phyloP scores from a whole-genome alignment of 345 rosid species.

The Hibiscus mutabilis region DNA sequence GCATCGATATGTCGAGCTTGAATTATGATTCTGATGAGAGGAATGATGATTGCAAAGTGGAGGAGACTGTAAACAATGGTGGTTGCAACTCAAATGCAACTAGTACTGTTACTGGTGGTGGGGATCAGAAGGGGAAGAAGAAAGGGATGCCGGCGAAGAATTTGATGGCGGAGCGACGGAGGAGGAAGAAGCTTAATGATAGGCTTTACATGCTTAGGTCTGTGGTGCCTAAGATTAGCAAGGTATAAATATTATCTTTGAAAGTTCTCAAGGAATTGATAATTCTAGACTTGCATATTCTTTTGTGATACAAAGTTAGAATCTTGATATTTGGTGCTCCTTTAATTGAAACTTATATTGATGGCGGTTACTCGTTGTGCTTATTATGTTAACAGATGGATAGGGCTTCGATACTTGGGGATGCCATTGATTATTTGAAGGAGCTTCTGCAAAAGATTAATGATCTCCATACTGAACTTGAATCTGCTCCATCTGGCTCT shows the following conservation, averaged over 20 bases:
- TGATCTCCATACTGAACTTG: constrained; percentile 85
- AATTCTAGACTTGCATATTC: neutral
- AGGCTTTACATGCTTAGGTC: constrained; percentile 97
- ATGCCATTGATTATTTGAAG: constrained; percentile 90
- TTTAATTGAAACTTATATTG: neutral
- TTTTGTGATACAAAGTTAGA: neutral
- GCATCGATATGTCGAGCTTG: constrained; percentile 56
- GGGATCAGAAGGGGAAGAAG: constrained; percentile 59
- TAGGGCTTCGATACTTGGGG: constrained; percentile 95
- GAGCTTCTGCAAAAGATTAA: constrained; percentile 91
- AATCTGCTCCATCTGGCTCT: constrained; percentile 60
- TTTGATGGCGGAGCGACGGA: constrained; percentile 96
- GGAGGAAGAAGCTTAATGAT: constrained; percentile 94
- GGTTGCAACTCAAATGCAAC: constrained; percentile 41
- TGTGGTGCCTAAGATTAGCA: constrained; percentile 97
- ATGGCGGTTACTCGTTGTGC: neutral
- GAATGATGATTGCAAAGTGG: constrained; percentile 32
- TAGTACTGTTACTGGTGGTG: constrained; percentile 32
- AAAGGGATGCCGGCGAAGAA: constrained; percentile 93
- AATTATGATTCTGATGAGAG: constrained; percentile 76
- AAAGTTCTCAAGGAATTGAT: neutral
- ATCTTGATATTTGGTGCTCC: neutral
- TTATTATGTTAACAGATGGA: constrained; percentile 62
- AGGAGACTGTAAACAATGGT: constrained; percentile 42
- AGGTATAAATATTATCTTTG: constrained; percentile 34